These are phyloP conservation scores for Aspergillus steynii DNA, from an alignment of 495 filamentous ascomycete genomes.

Conservation along the genomic window DNA sequence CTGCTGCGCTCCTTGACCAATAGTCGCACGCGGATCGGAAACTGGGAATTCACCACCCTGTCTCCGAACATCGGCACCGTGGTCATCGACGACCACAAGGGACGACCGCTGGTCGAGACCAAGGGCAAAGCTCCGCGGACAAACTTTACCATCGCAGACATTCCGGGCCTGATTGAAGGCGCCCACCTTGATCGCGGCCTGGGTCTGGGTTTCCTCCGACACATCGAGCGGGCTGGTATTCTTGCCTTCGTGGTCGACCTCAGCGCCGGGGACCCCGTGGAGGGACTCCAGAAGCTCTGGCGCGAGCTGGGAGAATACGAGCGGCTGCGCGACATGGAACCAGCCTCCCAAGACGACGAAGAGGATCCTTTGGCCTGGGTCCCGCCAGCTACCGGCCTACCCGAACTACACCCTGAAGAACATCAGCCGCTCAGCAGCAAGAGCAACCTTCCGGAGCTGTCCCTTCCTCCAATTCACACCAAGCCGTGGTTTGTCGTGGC, in stretches of 20 bases:
- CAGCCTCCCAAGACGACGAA: slow-evolving; percentile 48
- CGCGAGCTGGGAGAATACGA: slow-evolving; percentile 87
- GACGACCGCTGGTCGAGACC: slow-evolving; percentile 57
- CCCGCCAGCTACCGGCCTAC: slow-evolving; percentile 23
- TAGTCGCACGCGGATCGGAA: slow-evolving; percentile 82
- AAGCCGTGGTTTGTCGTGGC: slow-evolving; percentile 99
- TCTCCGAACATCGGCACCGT: slow-evolving; percentile 94
- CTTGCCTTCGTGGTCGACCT: slow-evolving; percentile 94
- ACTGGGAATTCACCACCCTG: slow-evolving; percentile 96
- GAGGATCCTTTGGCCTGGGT: slow-evolving; percentile 36
- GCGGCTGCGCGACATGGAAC: slow-evolving; percentile 61
- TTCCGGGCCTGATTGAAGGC: slow-evolving; percentile 86
- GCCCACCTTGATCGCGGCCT: slow-evolving; percentile 92
- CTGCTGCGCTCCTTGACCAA: slow-evolving; percentile 82
- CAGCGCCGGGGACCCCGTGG: slow-evolving; percentile 72
- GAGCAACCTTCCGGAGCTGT: slow-evolving; percentile 31
- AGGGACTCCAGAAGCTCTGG: slow-evolving; percentile 80
- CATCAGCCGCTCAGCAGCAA: not conserved
- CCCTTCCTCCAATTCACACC: slow-evolving; percentile 65
- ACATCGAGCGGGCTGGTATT: slow-evolving; percentile 90
- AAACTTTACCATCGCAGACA: slow-evolving; percentile 91
- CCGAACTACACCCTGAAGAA: slow-evolving; percentile 23
- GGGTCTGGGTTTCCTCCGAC: slow-evolving; percentile 87
- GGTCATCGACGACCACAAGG: slow-evolving; percentile 78
- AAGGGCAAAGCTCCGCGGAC: slow-evolving; percentile 52